Evolutionary conservation across 1,139 yeast species (phyloP).

Genomic region (Geotrichum bryndzae): DNA sequence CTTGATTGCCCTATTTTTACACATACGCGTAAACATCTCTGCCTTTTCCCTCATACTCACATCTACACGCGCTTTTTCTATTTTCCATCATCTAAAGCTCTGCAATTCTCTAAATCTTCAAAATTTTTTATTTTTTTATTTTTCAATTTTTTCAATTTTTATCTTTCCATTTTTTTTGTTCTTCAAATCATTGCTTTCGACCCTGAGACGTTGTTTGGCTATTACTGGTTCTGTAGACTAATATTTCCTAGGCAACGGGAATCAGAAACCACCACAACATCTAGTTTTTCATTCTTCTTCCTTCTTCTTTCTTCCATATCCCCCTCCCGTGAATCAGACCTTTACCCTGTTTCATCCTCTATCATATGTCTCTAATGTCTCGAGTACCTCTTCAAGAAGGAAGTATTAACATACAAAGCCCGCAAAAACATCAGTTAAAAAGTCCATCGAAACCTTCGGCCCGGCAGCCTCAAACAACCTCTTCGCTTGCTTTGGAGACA

Average conservation of each 20-base stretch:
- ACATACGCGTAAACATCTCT: not conserved
- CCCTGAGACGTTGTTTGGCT: not conserved
- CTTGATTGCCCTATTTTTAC: not conserved
- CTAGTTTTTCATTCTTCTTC: not conserved
- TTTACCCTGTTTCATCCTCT: not conserved
- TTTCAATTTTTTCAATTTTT: not conserved
- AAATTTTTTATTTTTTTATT: not conserved
- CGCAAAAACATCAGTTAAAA: constrained; percentile 3
- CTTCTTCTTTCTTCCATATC: not conserved
- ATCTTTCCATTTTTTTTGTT: not conserved
- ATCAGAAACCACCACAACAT: not conserved
- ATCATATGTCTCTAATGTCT: constrained; percentile 7
- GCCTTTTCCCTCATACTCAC: not conserved
- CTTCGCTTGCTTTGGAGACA: constrained; percentile 14
- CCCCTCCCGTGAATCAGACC: not conserved
- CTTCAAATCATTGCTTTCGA: not conserved
- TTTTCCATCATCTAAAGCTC: not conserved
- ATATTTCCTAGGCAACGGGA: not conserved
- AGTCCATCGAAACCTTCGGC: not conserved
- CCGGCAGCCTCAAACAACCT: not conserved
- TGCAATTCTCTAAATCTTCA: not conserved
- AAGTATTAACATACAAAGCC: constrained; percentile 8
- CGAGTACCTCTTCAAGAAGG: constrained; percentile 14
- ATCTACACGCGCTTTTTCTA: not conserved
- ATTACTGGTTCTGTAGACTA: not conserved